Percentiles rank a stretch among this genome's conserved stretches.
phyloP scores from a whole-genome alignment of 2,329 filamentous ascomycete species.

The Tolypocladium inflatum region DNA sequence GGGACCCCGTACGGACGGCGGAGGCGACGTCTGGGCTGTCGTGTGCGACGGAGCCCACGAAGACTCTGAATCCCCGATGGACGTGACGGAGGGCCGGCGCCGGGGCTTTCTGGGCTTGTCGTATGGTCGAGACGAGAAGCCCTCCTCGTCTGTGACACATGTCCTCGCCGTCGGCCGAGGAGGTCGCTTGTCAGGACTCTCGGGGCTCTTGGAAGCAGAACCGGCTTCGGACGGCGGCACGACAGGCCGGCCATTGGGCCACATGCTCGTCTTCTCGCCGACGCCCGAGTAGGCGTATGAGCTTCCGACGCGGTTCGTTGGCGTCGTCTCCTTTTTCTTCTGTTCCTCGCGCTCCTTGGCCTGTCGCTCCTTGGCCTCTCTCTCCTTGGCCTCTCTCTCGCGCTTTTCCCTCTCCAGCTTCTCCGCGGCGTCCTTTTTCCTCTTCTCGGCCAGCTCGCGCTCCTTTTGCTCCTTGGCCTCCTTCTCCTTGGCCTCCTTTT shows the following conservation, averaged over 20 bases:
- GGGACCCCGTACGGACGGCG: constrained; percentile 64
- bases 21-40: constrained; percentile 74
- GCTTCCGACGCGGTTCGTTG: constrained; percentile 31
- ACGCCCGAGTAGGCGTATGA: constrained; percentile 56
- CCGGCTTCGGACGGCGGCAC: constrained; percentile 20
- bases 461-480: constrained; percentile 27
- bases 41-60: constrained; percentile 81
- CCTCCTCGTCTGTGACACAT: constrained; percentile 52
- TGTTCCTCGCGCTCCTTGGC: constrained; percentile 19
- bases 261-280: constrained; percentile 61
- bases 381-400: constrained; percentile 18
- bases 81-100: constrained; percentile 57
- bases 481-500: constrained; percentile 26
- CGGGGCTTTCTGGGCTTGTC: constrained; percentile 53
- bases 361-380: constrained; percentile 20
- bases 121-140: constrained; percentile 69
- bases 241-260: constrained; percentile 52
- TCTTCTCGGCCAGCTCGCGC: constrained; percentile 13
- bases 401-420: constrained; percentile 8
- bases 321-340: constrained; percentile 20
- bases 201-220: constrained; percentile 13
- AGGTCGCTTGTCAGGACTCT: constrained; percentile 27
- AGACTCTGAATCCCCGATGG: constrained; percentile 64
- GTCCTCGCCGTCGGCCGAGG: constrained; percentile 45
- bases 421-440: constrained; percentile 18